Conservation (phyloP, 2,329 filamentous ascomycete genomes). For the Phaeosphaeriaceae sp. region DNA sequence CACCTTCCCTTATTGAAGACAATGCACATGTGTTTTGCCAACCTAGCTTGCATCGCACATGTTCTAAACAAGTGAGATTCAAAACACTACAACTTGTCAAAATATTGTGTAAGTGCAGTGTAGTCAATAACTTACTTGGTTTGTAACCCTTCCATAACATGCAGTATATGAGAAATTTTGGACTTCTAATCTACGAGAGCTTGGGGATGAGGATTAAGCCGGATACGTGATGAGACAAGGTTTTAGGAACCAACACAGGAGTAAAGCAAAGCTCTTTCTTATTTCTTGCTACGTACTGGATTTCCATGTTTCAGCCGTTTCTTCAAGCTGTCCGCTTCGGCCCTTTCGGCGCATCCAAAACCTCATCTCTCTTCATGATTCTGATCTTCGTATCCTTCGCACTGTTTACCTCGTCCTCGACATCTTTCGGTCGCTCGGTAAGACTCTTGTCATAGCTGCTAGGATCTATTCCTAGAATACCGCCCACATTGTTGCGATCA, state of each 20-base stretch:
- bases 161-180: no score
- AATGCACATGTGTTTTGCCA: background rate
- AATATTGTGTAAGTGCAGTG: no score
- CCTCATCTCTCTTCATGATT: constrained; percentile 48
- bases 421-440: constrained; percentile 44
- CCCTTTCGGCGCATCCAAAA: constrained; percentile 45
- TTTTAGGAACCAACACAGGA: background rate
- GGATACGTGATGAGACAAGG: background rate
- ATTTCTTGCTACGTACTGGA: constrained; percentile 36
- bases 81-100: no score
- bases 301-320: no score
- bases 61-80: no score
- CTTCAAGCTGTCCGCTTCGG: constrained; percentile 40
- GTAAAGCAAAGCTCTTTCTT: constrained; percentile 31
- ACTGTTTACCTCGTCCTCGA: constrained; percentile 33
- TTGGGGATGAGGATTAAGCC: no score
- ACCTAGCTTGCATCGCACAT: no score
- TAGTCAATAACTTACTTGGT: no score
- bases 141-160: no score
- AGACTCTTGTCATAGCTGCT: constrained; percentile 62
- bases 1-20: constrained; percentile 14
- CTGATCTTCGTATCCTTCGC: constrained; percentile 43
- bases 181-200: no score
- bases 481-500: constrained; percentile 82
- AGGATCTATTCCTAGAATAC: constrained; percentile 69